A percentile compares a stretch with the other conserved stretches of the same genome.
phyloP scores from a whole-genome alignment of 1,284 basidiomycete genomes.

The Irpex sp. region DNA sequence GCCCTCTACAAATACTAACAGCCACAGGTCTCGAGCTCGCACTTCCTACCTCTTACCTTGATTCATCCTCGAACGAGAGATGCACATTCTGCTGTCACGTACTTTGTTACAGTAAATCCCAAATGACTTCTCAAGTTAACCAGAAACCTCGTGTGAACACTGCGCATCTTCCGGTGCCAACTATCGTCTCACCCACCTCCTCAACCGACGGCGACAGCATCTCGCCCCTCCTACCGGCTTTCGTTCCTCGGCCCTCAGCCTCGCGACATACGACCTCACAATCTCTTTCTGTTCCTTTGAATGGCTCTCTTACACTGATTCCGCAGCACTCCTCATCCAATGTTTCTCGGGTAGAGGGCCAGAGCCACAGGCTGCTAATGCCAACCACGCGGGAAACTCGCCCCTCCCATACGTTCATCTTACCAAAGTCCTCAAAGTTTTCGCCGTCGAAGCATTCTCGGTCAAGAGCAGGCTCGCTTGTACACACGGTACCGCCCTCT shows the following conservation, averaged over 20 bases:
- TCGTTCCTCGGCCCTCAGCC: slow-evolving; percentile 5
- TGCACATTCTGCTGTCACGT: slow-evolving; percentile 18
- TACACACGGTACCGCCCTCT: slow-evolving; percentile 13
- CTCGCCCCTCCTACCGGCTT: slow-evolving; percentile 9
- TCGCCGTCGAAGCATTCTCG: slow-evolving; percentile 22
- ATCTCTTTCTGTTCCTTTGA: slow-evolving; percentile 2
- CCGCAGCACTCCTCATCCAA: slow-evolving; percentile 1
- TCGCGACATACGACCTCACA: slow-evolving; percentile 4
- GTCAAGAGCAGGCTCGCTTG: slow-evolving; percentile 24
- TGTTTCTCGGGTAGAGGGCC: background rate
- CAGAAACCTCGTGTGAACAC: slow-evolving; percentile 12
- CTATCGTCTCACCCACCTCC: slow-evolving; percentile 10
- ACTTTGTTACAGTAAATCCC: background rate
- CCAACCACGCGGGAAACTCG: slow-evolving; percentile 24
- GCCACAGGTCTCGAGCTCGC: background rate
- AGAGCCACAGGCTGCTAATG: slow-evolving; percentile 21
- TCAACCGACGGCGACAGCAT: slow-evolving; percentile 9
- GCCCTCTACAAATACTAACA: too few species aligned
- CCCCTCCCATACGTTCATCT: slow-evolving; percentile 10
- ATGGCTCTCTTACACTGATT: slow-evolving; percentile 5
- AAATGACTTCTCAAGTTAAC: slow-evolving; percentile 9
- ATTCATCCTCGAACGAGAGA: background rate
- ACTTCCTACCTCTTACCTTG: background rate
- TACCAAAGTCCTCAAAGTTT: slow-evolving; percentile 14
- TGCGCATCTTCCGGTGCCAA: slow-evolving; percentile 9